Conservation (phyloP, 177 flowering plant species). For the Vitis hybrid region DNA sequence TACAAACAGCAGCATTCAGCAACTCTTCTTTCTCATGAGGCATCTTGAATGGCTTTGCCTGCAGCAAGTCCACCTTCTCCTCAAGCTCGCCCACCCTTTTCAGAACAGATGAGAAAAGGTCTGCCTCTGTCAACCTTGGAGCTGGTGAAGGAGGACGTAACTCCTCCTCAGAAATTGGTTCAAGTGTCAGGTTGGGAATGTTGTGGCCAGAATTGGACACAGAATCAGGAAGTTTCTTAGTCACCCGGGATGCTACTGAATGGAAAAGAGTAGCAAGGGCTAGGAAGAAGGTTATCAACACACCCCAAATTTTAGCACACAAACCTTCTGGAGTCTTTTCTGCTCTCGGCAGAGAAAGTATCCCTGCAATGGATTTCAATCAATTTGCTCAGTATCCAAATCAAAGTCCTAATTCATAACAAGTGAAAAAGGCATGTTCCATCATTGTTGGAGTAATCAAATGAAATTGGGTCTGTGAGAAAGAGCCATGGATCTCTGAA, state of each 20-base stretch:
- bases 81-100: slow-evolving; percentile 38
- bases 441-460: no score
- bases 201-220: slow-evolving; percentile 12
- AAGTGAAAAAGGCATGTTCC: background rate
- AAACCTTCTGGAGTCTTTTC: slow-evolving; percentile 40
- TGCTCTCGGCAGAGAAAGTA: slow-evolving; percentile 14
- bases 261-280: slow-evolving; percentile 38
- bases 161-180: slow-evolving; percentile 41
- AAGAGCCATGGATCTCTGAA: no score
- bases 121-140: slow-evolving; percentile 20
- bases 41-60: slow-evolving; percentile 39
- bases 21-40: slow-evolving; percentile 45
- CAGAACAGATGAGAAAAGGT: slow-evolving; percentile 24
- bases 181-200: slow-evolving; percentile 19
- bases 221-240: slow-evolving; percentile 31
- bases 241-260: slow-evolving; percentile 25
- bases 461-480: no score
- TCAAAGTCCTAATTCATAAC: background rate
- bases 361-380: slow-evolving; percentile 32
- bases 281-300: slow-evolving; percentile 41
- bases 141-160: slow-evolving; percentile 28
- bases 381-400: background rate
- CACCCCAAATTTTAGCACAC: slow-evolving; percentile 24
- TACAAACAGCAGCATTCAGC: slow-evolving; percentile 53
- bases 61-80: slow-evolving; percentile 31